phyloP scores from a whole-genome alignment of 2,329 filamentous ascomycete species.

The Fusarium tuaranense region DNA sequence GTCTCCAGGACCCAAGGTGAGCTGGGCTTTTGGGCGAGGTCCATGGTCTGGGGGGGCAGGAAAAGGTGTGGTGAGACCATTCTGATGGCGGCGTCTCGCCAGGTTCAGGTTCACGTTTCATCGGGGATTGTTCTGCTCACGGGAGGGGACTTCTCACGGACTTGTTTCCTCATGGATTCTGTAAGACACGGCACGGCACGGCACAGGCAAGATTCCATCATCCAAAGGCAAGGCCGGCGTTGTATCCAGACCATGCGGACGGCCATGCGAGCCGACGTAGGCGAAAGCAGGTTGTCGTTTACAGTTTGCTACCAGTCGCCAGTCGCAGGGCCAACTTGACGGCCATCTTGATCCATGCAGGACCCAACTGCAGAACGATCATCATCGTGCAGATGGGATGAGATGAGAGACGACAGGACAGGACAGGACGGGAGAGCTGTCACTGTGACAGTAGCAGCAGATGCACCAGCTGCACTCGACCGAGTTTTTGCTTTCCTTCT shows the following conservation, averaged over 20 bases:
- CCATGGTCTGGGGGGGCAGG: background rate
- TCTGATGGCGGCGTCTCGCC: constrained; percentile 25
- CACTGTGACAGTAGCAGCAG: constrained; percentile 8
- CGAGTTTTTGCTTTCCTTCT: background rate
- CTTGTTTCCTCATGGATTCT: background rate
- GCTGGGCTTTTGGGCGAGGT: background rate
- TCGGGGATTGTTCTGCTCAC: constrained; percentile 1
- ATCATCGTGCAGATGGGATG: constrained; percentile 38
- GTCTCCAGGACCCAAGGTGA: constrained; percentile 19
- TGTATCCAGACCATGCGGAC: background rate
- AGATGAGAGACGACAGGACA: constrained; percentile 1
- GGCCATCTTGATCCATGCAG: constrained; percentile 24
- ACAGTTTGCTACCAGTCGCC: background rate
- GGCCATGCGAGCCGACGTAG: background rate
- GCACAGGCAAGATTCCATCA: background rate
- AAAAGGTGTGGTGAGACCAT: constrained; percentile 38
- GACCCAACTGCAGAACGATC: constrained; percentile 34
- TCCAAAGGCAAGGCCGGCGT: background rate
- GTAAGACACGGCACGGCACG: background rate
- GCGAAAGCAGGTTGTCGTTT: background rate
- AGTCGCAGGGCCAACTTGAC: background rate
- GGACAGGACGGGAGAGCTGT: background rate
- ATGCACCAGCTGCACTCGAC: background rate
- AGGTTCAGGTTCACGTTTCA: constrained; percentile 28
- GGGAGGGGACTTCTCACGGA: background rate